Conservation (phyloP, 345 rosid species). For the Arabidopsis thaliana region DNA sequence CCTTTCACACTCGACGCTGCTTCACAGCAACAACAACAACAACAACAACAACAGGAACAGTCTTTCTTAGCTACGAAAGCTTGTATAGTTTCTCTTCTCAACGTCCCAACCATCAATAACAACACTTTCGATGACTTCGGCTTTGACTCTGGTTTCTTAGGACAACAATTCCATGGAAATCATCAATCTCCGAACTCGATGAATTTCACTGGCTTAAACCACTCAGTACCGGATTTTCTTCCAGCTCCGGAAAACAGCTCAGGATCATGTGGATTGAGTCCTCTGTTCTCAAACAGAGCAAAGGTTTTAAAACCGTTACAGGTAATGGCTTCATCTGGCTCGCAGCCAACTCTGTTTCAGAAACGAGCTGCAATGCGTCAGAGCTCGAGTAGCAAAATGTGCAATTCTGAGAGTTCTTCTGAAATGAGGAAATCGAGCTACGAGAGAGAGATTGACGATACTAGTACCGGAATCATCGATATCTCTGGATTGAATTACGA, state of each 20-base stretch:
- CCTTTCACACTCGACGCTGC: slow-evolving; percentile 56
- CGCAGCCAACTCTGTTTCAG: slow-evolving; percentile 74
- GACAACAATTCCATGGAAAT: slow-evolving; percentile 52
- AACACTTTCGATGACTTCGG: slow-evolving; percentile 64
- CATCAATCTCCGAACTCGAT: slow-evolving; percentile 51
- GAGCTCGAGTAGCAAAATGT: slow-evolving; percentile 49
- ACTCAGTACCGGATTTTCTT: slow-evolving; percentile 38
- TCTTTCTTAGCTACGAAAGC: slow-evolving; percentile 56
- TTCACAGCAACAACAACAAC: slow-evolving; percentile 43
- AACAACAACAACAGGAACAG: slow-evolving; percentile 52
- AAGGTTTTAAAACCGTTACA: slow-evolving; percentile 63
- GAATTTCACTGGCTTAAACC: slow-evolving; percentile 43
- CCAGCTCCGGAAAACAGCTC: slow-evolving; percentile 47
- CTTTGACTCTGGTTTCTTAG: slow-evolving; percentile 51
- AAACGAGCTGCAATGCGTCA: slow-evolving; percentile 74
- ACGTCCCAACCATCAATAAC: slow-evolving; percentile 36
- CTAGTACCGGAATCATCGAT: slow-evolving; percentile 41
- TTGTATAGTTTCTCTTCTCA: slow-evolving; percentile 53
- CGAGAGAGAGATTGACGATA: slow-evolving; percentile 36
- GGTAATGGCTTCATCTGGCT: slow-evolving; percentile 53
- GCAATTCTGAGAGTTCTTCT: slow-evolving; percentile 56
- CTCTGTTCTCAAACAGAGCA: slow-evolving; percentile 46
- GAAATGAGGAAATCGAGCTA: slow-evolving; percentile 47
- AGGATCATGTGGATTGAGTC: slow-evolving; percentile 31
- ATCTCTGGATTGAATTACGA: slow-evolving; percentile 76